Conservation (phyloP, 176 grass and related monocot genomes). For the Eragrostis curvula region DNA sequence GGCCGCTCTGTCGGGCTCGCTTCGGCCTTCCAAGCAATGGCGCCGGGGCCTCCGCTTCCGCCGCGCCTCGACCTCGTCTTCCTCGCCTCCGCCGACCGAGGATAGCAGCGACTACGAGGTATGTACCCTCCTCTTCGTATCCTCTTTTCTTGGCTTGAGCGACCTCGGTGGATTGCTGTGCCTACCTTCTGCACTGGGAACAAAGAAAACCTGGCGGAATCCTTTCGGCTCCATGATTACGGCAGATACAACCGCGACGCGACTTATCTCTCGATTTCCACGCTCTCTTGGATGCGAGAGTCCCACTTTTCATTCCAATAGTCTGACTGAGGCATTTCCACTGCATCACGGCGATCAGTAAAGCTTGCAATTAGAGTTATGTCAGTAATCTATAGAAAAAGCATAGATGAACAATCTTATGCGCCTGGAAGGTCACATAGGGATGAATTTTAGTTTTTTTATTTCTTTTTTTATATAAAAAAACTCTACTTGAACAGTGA, state of each 20-base stretch:
- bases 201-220: not conserved
- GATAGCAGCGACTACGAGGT: constrained; percentile 45
- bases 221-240: not conserved
- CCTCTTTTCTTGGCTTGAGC: not conserved
- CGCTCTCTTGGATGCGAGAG: not conserved
- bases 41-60: constrained; percentile 23
- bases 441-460: not conserved
- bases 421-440: not conserved
- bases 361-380: not conserved
- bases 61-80: constrained; percentile 22
- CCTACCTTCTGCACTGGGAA: not conserved
- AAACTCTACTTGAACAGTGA: not conserved
- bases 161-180: not conserved
- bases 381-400: not conserved
- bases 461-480: not conserved
- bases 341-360: not conserved
- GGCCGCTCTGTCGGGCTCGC: not conserved
- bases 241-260: not conserved
- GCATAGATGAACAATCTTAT: not conserved
- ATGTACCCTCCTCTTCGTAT: not conserved
- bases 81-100: constrained; percentile 40
- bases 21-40: not conserved
- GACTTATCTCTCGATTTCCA: not conserved
- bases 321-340: not conserved
- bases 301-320: not conserved